phyloP scores from a whole-genome alignment of 2,329 filamentous ascomycete species.

The Xylariaceae sp. region DNA sequence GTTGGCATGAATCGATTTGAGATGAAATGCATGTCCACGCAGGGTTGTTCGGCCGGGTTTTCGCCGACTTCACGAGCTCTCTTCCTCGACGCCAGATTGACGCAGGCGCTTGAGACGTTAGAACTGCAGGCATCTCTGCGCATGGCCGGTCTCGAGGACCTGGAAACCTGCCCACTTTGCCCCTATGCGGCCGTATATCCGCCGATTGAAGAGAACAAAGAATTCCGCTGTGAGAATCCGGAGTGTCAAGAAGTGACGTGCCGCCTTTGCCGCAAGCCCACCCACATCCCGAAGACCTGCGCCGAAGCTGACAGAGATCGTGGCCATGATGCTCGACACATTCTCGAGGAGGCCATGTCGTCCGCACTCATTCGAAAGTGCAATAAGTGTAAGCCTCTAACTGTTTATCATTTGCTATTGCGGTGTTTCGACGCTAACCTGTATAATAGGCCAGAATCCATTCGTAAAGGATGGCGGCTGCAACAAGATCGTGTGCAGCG shows the following conservation, averaged over 20 bases:
- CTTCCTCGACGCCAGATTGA: conserved; percentile 54
- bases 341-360: conserved; percentile 81
- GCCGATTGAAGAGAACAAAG: conserved; percentile 60
- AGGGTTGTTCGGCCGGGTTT: conserved; percentile 61
- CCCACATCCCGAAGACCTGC: conserved; percentile 69
- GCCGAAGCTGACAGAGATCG: conserved; percentile 58
- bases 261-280: conserved; percentile 60
- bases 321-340: conserved; percentile 56
- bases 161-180: conserved; percentile 77
- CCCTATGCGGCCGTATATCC: conserved; percentile 71
- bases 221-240: conserved; percentile 66
- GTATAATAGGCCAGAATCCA: conserved; percentile 53
- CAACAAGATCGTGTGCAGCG: conserved; percentile 74
- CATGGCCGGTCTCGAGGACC: conserved; percentile 63
- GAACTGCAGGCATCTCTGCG: conserved; percentile 66
- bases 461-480: conserved; percentile 77
- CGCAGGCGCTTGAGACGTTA: conserved; percentile 60
- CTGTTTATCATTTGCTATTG: background rate
- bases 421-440: background rate
- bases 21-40: conserved; percentile 64
- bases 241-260: conserved; percentile 62
- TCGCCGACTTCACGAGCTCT: conserved; percentile 46
- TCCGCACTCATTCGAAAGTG: conserved; percentile 71
- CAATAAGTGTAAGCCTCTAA: conserved; percentile 49
- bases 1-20: conserved; percentile 65